Evolutionary conservation across 2,329 filamentous ascomycete genomes (phyloP).

Genomic region (Beauveria sp.): DNA sequence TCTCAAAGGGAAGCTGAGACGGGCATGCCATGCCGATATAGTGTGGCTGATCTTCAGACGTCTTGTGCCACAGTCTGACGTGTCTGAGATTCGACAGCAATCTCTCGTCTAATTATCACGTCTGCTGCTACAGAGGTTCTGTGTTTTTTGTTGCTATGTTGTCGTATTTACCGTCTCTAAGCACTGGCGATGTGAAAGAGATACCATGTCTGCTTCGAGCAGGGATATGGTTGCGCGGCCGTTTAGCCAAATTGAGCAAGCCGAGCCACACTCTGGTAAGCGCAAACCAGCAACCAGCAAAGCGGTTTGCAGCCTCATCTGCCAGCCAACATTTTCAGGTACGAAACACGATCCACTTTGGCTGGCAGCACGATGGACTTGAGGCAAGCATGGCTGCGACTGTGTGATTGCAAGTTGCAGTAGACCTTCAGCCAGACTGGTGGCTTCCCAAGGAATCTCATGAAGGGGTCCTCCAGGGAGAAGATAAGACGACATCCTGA

Average conservation of each 20-base stretch:
- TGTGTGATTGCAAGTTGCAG: not conserved
- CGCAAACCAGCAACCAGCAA: too few species aligned
- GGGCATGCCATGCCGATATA: not conserved
- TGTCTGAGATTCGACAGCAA: not conserved
- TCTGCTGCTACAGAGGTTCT: not conserved
- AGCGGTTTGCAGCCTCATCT: not conserved
- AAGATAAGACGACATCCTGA: constrained; percentile 2
- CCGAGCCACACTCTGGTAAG: too few species aligned
- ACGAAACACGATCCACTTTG: not conserved
- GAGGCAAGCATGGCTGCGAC: not conserved
- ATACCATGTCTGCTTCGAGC: too few species aligned
- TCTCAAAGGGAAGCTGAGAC: not conserved
- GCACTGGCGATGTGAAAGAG: not conserved
- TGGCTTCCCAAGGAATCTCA: not conserved
- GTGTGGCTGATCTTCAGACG: not conserved
- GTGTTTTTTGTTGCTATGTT: too few species aligned
- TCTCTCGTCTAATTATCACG: too few species aligned
- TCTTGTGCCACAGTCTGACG: not conserved
- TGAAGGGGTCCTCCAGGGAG: not conserved
- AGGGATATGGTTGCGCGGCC: too few species aligned
- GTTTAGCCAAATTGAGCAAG: too few species aligned
- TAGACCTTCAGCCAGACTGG: not conserved
- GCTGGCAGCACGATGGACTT: not conserved
- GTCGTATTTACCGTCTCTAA: not conserved
- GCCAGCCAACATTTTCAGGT: not conserved